Conservation (phyloP, 2,329 filamentous ascomycete genomes). For the Ceratocystis alfenasii region DNA sequence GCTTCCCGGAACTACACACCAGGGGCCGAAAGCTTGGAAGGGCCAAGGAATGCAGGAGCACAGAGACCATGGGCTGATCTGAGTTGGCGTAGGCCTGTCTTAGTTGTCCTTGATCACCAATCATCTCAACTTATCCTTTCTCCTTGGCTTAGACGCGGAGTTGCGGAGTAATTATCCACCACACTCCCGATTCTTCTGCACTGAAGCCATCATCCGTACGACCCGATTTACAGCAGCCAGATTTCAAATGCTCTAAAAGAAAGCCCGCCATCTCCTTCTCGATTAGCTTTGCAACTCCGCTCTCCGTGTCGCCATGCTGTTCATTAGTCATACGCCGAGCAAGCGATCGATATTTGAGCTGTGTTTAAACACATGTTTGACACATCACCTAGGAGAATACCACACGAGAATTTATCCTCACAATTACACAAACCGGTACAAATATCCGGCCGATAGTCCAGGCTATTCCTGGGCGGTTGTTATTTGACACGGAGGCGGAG, state of each 20-base stretch:
- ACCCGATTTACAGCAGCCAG: too few relatives aligned
- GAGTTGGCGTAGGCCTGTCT: neutral
- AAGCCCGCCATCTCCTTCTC: neutral
- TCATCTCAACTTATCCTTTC: neutral
- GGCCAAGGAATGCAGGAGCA: neutral
- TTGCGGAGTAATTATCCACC: neutral
- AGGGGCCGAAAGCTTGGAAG: neutral
- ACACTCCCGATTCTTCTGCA: neutral
- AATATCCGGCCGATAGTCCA: neutral
- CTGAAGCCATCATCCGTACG: too few relatives aligned
- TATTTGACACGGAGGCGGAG: neutral
- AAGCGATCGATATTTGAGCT: neutral
- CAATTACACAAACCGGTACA: neutral
- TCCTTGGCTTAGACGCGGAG: neutral
- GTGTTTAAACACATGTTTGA: neutral
- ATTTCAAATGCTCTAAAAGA: too few relatives aligned
- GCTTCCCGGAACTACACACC: neutral
- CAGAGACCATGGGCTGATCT: neutral
- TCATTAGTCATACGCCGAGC: neutral
- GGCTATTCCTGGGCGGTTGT: neutral
- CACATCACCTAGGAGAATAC: neutral
- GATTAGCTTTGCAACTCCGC: neutral
- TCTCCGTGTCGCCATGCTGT: neutral
- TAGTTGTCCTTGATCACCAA: neutral
- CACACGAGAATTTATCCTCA: neutral